phyloP scores from a whole-genome alignment of 108 stramenopile species.

The Aureococcus anophagefferens region DNA sequence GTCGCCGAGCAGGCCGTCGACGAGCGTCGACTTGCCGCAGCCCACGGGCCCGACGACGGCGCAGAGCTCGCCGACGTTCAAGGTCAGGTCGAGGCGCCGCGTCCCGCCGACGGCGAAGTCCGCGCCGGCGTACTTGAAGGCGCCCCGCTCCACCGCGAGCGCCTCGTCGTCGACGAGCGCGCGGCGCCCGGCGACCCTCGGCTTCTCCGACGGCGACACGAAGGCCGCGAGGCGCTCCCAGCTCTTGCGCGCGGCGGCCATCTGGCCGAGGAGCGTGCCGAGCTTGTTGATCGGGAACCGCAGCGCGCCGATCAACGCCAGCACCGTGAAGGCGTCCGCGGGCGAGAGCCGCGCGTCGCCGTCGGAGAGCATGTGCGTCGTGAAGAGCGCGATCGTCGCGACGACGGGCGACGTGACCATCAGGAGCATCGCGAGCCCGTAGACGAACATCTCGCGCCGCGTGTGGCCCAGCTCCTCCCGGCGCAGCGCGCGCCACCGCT shows the following conservation, averaged over 20 bases:
- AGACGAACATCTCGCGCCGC: slow-evolving; percentile 53
- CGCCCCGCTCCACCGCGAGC: background rate
- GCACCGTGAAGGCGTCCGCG: slow-evolving; percentile 56
- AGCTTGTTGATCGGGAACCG: slow-evolving; percentile 65
- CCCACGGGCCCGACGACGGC: slow-evolving; percentile 69
- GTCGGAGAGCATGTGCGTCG: slow-evolving; percentile 45
- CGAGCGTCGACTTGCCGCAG: slow-evolving; percentile 32
- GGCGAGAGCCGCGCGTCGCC: slow-evolving; percentile 48
- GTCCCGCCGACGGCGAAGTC: background rate
- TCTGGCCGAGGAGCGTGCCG: slow-evolving; percentile 58
- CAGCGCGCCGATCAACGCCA: slow-evolving; percentile 57
- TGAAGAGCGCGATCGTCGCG: slow-evolving; percentile 61
- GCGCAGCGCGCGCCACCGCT: slow-evolving; percentile 8
- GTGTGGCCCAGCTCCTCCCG: slow-evolving; percentile 44
- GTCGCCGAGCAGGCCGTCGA: background rate
- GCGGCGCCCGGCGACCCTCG: too few species aligned
- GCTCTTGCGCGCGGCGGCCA: slow-evolving; percentile 57
- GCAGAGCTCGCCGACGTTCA: slow-evolving; percentile 20
- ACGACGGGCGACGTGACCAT: slow-evolving; percentile 57
- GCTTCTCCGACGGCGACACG: slow-evolving; percentile 13
- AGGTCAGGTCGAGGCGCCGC: background rate
- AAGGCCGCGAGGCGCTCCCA: slow-evolving; percentile 46
- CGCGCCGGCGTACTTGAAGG: too few species aligned
- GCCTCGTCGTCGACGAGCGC: background rate
- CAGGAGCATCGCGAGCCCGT: slow-evolving; percentile 57